Evolutionary conservation across 148 eudicot genomes (phyloP).

Genomic region (Talinum fruticosum): DNA sequence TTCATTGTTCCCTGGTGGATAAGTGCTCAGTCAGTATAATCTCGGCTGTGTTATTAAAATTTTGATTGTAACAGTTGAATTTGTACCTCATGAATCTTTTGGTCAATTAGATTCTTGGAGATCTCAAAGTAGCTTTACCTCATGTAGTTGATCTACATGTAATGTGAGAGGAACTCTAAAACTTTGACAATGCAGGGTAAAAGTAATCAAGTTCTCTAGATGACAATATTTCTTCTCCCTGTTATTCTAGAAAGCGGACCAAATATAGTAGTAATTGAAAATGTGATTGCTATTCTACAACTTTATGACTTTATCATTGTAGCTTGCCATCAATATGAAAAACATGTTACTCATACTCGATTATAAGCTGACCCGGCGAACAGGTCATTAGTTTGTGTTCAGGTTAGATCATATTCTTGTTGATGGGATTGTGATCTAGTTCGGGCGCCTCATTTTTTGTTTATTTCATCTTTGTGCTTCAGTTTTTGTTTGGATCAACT

Average conservation of each 20-base stretch:
- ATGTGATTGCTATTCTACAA: background rate
- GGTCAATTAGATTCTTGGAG: background rate
- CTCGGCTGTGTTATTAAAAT: too few relatives aligned
- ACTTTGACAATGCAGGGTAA: background rate
- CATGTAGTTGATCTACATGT: background rate
- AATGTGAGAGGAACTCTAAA: background rate
- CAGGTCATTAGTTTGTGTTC: background rate
- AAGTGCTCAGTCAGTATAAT: too few relatives aligned
- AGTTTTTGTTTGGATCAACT: background rate
- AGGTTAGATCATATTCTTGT: background rate
- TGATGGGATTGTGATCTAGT: background rate
- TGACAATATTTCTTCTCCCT: background rate
- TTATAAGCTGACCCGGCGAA: background rate
- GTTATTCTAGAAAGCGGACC: background rate
- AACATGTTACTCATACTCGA: background rate
- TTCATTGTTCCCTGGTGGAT: too few relatives aligned
- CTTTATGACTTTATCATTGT: background rate
- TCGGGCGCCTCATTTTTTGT: background rate
- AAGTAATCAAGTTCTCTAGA: background rate
- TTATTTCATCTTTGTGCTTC: background rate
- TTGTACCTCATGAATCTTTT: background rate
- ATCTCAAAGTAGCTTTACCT: background rate
- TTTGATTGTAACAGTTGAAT: background rate
- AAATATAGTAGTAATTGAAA: too few relatives aligned
- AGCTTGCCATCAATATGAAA: background rate